Conservation (phyloP, 495 filamentous ascomycete genomes). For the Xylaria scruposa region DNA sequence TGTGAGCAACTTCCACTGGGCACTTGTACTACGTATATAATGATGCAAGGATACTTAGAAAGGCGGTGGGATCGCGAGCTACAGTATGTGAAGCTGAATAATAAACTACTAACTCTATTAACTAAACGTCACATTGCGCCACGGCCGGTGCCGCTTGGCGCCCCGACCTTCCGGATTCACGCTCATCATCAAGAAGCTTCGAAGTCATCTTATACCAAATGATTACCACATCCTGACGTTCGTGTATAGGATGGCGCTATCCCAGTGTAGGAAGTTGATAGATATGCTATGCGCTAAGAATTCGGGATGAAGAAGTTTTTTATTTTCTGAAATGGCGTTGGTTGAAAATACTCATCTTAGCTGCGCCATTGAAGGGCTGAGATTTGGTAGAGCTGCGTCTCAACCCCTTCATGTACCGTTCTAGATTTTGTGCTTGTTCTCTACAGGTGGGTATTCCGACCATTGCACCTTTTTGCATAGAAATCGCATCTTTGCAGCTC, state of each 20-base stretch:
- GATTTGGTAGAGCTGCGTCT: neutral
- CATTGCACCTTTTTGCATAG: slow-evolving; percentile 12
- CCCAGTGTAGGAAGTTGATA: slow-evolving; percentile 14
- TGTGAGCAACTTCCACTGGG: no score
- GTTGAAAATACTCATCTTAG: neutral
- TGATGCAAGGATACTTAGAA: neutral
- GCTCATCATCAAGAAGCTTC: neutral
- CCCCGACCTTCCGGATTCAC: slow-evolving; percentile 7
- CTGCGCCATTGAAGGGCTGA: neutral
- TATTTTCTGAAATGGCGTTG: neutral
- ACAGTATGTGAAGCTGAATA: neutral
- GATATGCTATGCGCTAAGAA: neutral
- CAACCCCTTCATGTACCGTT: neutral
- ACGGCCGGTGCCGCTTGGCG: slow-evolving; percentile 15
- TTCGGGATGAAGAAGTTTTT: neutral
- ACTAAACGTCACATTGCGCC: neutral
- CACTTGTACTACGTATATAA: neutral
- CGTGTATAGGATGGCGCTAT: neutral
- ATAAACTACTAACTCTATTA: neutral
- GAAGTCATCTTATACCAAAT: neutral
- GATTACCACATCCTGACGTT: neutral
- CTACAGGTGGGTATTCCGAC: neutral
- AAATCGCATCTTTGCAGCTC: neutral
- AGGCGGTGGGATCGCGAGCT: neutral
- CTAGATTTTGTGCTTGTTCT: slow-evolving; percentile 1